Evolutionary conservation across 352 stramenopile genomes (phyloP), one percentile per base, ranked within the genome.

Genomic region (Pythium apleroticum): DNA sequence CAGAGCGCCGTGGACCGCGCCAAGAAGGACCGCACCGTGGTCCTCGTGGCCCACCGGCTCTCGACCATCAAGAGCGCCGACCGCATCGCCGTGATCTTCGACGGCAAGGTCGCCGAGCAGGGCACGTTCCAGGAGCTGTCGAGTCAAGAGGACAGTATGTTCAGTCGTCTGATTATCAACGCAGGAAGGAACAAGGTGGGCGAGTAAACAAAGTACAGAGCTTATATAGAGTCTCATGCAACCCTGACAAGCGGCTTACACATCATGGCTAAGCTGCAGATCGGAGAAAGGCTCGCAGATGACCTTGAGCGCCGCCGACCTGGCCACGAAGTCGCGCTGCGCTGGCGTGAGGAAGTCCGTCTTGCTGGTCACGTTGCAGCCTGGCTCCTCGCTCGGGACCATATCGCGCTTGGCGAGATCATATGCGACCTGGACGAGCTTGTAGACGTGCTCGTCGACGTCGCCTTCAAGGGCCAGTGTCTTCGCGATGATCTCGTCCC

Each of bases 1-100:
- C 86, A 95, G 65, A 84, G 88, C 20, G 83, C 86, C 7, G 74
- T 94, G 14, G 71, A 89, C 68, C 78, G 81, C 46, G 76, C 84
- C 68, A 92, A 95, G 66, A 74, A 79, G 43, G 82, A 90, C 45
- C 83, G 96, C n/a, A 99, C 97, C 0, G 92, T 97, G 35, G 78
- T 99, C 43, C 80, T 99, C 17, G 98, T 99, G 68, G 97, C 98
- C 15, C 98, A 99, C 72, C 85, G 98, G 27, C 71, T 99, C 31
- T 91, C 89, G 48, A 98, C 94, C 17, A 97, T 98, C 72, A 88
- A 93, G 72, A 90, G 89, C 52, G 89, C 89, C 5, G 92, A 98
- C 59, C 76, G 90, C 57, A 98, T 98, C 66, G 76, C 94, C 66
- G 91, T 98, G 7, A 87, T 98, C 48, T 81, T 93, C 25, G 74